Evolutionary conservation across 1,284 basidiomycete genomes (phyloP), one percentile per base, ranked within the genome.

Genomic region (Afroboletus lepidellus): DNA sequence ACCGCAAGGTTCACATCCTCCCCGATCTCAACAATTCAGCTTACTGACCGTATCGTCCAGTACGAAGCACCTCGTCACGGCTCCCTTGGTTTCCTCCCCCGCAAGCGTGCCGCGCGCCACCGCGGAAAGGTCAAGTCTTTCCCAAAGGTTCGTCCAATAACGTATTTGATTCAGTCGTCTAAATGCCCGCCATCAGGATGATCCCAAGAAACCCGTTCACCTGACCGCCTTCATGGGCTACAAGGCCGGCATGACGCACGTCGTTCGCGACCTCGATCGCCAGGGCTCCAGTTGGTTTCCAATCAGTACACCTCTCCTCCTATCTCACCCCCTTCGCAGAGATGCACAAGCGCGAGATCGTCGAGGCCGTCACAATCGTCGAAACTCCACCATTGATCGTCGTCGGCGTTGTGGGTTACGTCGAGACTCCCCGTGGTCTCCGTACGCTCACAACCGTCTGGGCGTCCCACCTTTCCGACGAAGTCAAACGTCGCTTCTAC

Each of bases 221-320:
- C 84, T 99, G 75, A 99, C 97, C 67, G 97, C 97, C 64, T 80
- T 91, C 74, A 87, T 99, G 86, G 97, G 96, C 66, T 99, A 98
- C 91, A 99, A 99, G 87, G 97, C 96, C 64, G 97, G 97, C 71
- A 99, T 99, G 97, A 98, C 94, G 77, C 97, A 99, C 75, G 84
- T 99, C 69, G 96, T 99, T 60, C 93, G 97, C 73, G 97, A 99
- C 73, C 92, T 99, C 67, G 97, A 99, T 79, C 92, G 96, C 74
- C 95, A 96, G 53, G 97, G 96, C 64, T 98, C 94, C 70, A 96
- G 92, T 94, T 68, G 69, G 92, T 59, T 1, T 34, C n/a, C 37
- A n/a, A 0, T 21, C 32, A 81, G 54, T 54, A 56, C 30, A 59
- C 3, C 18, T 11, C 42, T 18, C 32, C 23, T 24, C 23, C 13